Conservation (phyloP, 441 rosid genomes). For the Raphanus hybrid region DNA sequence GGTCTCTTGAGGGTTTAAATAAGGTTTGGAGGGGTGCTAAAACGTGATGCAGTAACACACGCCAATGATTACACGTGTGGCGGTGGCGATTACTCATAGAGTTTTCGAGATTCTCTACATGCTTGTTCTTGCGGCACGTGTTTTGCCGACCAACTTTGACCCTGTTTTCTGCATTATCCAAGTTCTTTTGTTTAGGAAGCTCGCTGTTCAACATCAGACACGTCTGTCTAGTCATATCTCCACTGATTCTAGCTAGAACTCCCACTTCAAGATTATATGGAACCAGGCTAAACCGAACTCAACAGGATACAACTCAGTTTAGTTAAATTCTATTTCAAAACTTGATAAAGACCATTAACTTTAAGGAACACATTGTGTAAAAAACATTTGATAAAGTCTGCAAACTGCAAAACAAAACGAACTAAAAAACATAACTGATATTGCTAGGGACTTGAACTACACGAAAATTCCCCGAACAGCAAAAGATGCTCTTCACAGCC, state of each 20-base stretch:
- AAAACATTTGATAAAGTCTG: slow-evolving; percentile 30
- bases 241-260: neutral
- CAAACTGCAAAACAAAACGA: slow-evolving; percentile 25
- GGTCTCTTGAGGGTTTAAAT: slow-evolving; percentile 24
- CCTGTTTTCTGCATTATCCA: slow-evolving; percentile 8
- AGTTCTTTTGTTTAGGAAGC: neutral
- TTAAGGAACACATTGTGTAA: slow-evolving; percentile 20
- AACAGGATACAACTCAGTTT: neutral
- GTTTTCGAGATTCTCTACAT: slow-evolving; percentile 18
- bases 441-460: slow-evolving; percentile 21
- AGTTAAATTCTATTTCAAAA: neutral
- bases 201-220: slow-evolving; percentile 28
- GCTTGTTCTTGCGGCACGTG: slow-evolving; percentile 33
- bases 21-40: neutral
- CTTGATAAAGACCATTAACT: neutral
- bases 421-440: slow-evolving; percentile 16
- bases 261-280: neutral
- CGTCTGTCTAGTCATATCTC: slow-evolving; percentile 14
- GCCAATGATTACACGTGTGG: slow-evolving; percentile 33
- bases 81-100: slow-evolving; percentile 31
- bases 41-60: slow-evolving; percentile 30
- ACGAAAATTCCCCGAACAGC: neutral
- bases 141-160: slow-evolving; percentile 33
- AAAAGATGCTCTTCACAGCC: slow-evolving; percentile 19
- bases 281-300: neutral